Conservation (phyloP, 2,329 filamentous ascomycete species). For the Beauveria brongniartii region DNA sequence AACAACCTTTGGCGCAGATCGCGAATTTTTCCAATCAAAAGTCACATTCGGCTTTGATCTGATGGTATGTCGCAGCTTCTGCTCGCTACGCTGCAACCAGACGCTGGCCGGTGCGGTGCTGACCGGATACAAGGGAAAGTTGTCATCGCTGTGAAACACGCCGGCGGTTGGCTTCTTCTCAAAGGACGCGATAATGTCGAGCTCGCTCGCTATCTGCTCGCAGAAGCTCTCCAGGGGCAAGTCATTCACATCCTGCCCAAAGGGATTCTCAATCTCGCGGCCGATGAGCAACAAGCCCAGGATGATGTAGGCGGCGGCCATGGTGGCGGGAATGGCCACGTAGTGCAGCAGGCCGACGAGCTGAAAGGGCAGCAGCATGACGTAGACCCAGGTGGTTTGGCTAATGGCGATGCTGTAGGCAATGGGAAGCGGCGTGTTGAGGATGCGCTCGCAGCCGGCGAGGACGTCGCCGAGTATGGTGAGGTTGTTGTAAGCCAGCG, state of each 20-base stretch:
- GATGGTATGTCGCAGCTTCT: conserved; percentile 30
- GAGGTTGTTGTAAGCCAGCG: conserved; percentile 52
- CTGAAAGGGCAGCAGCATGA: conserved; percentile 75
- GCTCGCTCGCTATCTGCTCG: conserved; percentile 62
- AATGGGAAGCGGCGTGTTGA: conserved; percentile 73
- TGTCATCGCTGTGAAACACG: conserved; percentile 28
- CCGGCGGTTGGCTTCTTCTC: conserved; percentile 25
- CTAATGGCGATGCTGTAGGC: conserved; percentile 79
- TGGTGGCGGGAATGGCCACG: conserved; percentile 70
- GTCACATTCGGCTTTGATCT: conserved; percentile 30
- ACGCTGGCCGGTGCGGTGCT: conserved; percentile 28
- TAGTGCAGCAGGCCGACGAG: conserved; percentile 55
- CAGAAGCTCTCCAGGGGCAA: conserved; percentile 70
- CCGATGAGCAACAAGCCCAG: conserved; percentile 68
- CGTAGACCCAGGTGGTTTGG: conserved; percentile 81
- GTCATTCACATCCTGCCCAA: conserved; percentile 78
- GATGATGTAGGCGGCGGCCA: conserved; percentile 72
- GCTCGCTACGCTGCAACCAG: conserved; percentile 34
- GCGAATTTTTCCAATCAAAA: conserved; percentile 24
- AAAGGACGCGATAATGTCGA: conserved; percentile 61
- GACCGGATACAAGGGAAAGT: conserved; percentile 51
- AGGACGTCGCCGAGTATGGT: conserved; percentile 63
- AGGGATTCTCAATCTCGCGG: conserved; percentile 77
- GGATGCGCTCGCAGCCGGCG: conserved; percentile 65
- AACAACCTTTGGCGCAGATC: background rate